Evolutionary conservation across 176 grass and related monocot species (phyloP).

Genomic region (Rhynchospora tenuis): DNA sequence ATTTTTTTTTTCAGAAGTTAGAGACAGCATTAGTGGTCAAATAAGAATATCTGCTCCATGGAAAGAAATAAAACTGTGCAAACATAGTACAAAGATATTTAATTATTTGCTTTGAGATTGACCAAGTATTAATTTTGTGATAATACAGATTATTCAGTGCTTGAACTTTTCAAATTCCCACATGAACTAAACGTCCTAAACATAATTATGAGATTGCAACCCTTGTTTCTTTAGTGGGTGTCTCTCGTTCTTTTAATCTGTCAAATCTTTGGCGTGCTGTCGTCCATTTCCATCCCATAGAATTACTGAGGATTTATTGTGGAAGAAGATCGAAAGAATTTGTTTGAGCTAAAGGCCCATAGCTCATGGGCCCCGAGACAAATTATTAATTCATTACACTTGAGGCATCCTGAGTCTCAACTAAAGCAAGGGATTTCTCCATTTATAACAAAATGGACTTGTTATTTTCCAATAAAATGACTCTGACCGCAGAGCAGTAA

Average conservation of each 20-base stretch:
- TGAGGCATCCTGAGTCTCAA: neutral
- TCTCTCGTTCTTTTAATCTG: neutral
- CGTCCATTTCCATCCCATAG: neutral
- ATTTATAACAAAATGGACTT: neutral
- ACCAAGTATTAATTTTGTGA: neutral
- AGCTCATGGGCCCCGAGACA: neutral
- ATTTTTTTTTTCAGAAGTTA: neutral
- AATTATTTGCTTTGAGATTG: neutral
- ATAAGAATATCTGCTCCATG: neutral
- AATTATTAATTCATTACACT: neutral
- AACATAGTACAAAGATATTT: neutral
- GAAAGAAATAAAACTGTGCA: neutral
- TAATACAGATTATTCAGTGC: neutral
- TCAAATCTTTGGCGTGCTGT: conserved; percentile 1
- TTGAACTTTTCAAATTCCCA: neutral
- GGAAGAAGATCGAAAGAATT: neutral
- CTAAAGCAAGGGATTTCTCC: neutral
- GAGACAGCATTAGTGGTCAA: neutral
- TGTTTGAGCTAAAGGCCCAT: neutral
- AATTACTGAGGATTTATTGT: neutral
- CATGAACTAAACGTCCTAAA: neutral
- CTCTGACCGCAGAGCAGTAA: neutral
- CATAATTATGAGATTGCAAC: conserved; percentile 3
- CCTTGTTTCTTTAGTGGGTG: neutral
- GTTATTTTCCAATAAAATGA: neutral